Percentiles rank a stretch among this genome's conserved stretches.
phyloP scores from a whole-genome alignment of 805 yeast species.

The Yarrowia divulgata region DNA sequence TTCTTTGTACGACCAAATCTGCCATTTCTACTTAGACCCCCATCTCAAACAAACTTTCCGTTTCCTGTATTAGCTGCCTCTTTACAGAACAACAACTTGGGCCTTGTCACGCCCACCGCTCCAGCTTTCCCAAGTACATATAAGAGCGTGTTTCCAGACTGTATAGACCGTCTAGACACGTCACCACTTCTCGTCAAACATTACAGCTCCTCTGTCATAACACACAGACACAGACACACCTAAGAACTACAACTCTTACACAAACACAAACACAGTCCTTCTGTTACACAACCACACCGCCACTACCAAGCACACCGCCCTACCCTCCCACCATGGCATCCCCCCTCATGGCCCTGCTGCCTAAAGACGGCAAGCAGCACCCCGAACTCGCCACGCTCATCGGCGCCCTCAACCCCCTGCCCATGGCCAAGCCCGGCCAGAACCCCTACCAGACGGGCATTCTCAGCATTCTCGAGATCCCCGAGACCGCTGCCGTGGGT shows the following conservation, averaged over 20 bases:
- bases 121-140: conserved; percentile 13
- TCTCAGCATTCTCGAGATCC: conserved; percentile 19
- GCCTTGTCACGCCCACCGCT: conserved; percentile 14
- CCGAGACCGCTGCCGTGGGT: conserved; percentile 24
- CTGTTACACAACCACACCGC: neutral
- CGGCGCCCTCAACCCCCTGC: conserved; percentile 27
- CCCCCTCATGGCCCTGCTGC: conserved; percentile 36
- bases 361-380: conserved; percentile 30
- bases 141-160: neutral
- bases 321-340: conserved; percentile 2
- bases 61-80: neutral
- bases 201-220: too few relatives aligned
- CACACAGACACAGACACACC: neutral
- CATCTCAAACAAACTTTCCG: neutral
- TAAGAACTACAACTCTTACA: too few relatives aligned
- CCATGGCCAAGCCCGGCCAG: conserved; percentile 21
- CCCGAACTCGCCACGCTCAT: conserved; percentile 31
- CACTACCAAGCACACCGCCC: neutral
- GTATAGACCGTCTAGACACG: too few relatives aligned
- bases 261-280: conserved; percentile 1
- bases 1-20: too few relatives aligned
- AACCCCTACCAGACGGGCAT: conserved; percentile 30
- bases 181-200: too few relatives aligned
- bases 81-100: conserved; percentile 23
- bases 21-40: too few relatives aligned